Conservation (phyloP, 768 basidiomycete genomes). For the Auriculariales sp. region DNA sequence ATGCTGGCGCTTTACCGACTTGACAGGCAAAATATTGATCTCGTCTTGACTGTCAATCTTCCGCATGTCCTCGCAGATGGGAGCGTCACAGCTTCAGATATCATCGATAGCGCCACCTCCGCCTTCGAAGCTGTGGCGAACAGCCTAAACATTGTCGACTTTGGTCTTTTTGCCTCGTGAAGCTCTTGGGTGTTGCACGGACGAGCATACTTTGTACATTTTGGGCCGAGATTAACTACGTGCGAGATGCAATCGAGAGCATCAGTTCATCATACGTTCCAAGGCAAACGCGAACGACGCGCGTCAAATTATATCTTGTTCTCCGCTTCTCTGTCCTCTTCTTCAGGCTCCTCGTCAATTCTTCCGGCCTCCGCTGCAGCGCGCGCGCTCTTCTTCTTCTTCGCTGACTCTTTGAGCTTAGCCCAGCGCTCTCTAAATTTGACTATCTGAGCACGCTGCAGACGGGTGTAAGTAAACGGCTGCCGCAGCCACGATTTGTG, state of each 20-base stretch:
- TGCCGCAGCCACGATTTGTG: slow-evolving; percentile 11
- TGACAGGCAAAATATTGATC: slow-evolving; percentile 51
- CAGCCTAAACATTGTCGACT: slow-evolving; percentile 55
- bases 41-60: slow-evolving; percentile 76
- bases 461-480: slow-evolving; percentile 5
- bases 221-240: too few relatives aligned
- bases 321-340: slow-evolving; percentile 22
- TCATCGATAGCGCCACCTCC: slow-evolving; percentile 20
- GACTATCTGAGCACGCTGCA: slow-evolving; percentile 66
- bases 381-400: slow-evolving; percentile 68
- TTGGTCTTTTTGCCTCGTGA: slow-evolving; percentile 55
- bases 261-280: too few relatives aligned
- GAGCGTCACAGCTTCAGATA: slow-evolving; percentile 24
- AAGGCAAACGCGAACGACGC: too few relatives aligned
- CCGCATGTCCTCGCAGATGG: slow-evolving; percentile 39
- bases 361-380: slow-evolving; percentile 36
- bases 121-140: slow-evolving; percentile 41
- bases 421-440: slow-evolving; percentile 83
- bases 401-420: slow-evolving; percentile 77
- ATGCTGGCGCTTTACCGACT: slow-evolving; percentile 73
- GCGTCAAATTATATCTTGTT: too few relatives aligned
- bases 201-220: too few relatives aligned
- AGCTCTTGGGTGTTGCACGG: too few relatives aligned
- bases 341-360: slow-evolving; percentile 54
- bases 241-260: too few relatives aligned